Conservation (phyloP, 176 grass and related monocot species). For the Avena insularis region DNA sequence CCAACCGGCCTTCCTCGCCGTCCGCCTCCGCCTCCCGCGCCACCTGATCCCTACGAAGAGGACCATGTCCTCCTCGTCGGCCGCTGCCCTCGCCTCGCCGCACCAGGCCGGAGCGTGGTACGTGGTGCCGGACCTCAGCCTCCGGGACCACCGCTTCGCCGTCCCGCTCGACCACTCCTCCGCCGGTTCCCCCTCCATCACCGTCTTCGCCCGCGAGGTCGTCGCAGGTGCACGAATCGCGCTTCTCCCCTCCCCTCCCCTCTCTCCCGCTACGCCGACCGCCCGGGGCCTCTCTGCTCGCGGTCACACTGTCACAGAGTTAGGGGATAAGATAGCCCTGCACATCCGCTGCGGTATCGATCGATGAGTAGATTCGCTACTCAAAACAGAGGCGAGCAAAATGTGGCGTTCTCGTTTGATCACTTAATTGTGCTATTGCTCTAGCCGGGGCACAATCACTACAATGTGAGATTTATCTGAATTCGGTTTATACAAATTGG, state of each 20-base stretch:
- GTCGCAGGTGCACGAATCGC: constrained; percentile 59
- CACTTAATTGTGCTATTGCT: no score
- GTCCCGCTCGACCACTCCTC: constrained; percentile 85
- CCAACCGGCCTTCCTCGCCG: constrained; percentile 12
- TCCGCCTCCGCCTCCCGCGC: constrained; percentile 20
- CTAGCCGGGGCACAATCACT: no score
- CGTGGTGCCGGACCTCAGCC: constrained; percentile 75
- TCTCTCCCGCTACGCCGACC: neutral
- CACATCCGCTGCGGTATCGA: neutral
- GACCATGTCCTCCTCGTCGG: constrained; percentile 60
- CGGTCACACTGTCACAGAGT: neutral
- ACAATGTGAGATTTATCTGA: no score
- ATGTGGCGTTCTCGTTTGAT: neutral
- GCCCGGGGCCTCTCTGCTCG: neutral
- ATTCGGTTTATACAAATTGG: no score
- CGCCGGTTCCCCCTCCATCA: constrained; percentile 51
- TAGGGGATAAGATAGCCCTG: neutral
- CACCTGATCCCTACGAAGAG: constrained; percentile 25
- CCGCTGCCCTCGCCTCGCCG: neutral
- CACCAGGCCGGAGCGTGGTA: constrained; percentile 71
- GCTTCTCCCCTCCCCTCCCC: neutral
- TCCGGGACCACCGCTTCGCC: constrained; percentile 84
- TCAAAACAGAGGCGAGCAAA: neutral
- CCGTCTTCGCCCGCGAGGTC: constrained; percentile 90
- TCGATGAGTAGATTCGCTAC: neutral